Base-by-base conservation (phyloP, 257 asterid genomes). In the Thymus quinquecostatus region DNA sequence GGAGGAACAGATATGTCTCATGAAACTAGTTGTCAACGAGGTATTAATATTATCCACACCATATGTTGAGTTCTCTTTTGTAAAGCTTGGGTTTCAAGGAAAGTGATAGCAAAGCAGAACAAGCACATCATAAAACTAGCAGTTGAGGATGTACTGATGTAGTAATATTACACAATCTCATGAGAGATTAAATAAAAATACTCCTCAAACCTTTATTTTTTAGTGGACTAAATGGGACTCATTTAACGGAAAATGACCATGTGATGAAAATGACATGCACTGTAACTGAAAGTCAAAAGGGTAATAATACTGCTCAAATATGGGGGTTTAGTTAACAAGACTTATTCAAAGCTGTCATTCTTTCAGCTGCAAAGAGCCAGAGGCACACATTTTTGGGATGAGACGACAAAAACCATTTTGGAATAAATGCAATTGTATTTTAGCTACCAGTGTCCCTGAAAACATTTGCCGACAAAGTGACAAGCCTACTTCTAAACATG, bases 281-380 rank as follows among this genome's bases (percentile, higher is more conserved):
- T 0, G 40, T 48, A 29, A 12, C 6, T 34, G 33, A 49, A 43
- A 2, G 7, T 13, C 8, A 28, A 32, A 61, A 66, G 50, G 5
- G 14, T 50, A 14, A 34, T 66, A 14, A 14, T 38, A 50, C 14
- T n/a, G 47, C 1, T 4, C 21, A 34, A 53, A 34, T 34, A 34
- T 10, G 27, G 60, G 44, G 10, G 14, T 3, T 36, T 27, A 36
- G 28, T 32, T 32, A 29, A 49, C 32, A 66, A 33, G 3, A 33
- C 44, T 8, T 49, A 48, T 66, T 2, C 40, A 33, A 49, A 30
- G 70, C 59, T 47, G 32, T 3, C 30, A 45, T 44, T 47, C 59
- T 30, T 65, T 65, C 33, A 30, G 58, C n/a, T 7, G 70, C 70
- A 65, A 29, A 10, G 47, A 30, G 1, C 44, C 59, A 12, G 59